These are phyloP conservation scores for Cladosporium sp. DNA, from an alignment of 2,329 filamentous ascomycete species.

Conservation along the genomic window DNA sequence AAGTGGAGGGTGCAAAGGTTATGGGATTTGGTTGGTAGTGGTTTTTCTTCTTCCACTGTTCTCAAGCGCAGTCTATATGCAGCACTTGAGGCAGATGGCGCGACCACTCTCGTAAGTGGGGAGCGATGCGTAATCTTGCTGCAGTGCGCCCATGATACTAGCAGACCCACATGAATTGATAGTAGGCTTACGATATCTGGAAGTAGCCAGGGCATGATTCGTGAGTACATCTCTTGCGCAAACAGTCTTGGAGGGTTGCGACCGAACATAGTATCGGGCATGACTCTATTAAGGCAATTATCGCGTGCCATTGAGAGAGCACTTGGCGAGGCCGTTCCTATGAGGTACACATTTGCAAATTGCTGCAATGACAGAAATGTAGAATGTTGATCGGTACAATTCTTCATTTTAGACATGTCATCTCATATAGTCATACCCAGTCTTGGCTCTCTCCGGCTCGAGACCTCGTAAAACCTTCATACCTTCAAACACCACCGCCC, in stretches of 20 bases:
- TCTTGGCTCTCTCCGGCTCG: conserved; percentile 41
- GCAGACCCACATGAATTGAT: neutral
- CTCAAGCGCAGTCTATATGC: neutral
- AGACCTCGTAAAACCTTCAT: conserved; percentile 55
- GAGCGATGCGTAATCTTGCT: neutral
- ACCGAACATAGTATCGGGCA: neutral
- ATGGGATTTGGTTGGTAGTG: neutral
- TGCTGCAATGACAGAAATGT: neutral
- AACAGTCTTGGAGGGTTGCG: neutral
- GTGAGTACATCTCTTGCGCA: too few species aligned
- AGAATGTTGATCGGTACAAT: neutral
- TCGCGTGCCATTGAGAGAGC: neutral
- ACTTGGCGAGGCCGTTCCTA: neutral
- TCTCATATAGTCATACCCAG: conserved; percentile 22
- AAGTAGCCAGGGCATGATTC: neutral
- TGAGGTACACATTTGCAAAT: neutral
- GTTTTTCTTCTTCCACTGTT: neutral
- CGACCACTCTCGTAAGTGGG: conserved; percentile 1
- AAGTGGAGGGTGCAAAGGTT: neutral
- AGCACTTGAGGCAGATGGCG: neutral
- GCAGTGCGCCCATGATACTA: neutral
- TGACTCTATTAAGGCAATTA: neutral
- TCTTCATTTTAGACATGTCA: neutral
- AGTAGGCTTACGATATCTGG: neutral
- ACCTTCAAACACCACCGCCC: conserved; percentile 63